Base-by-base conservation (phyloP, 257 asterid species). In the Lithospermum erythrorhizon region DNA sequence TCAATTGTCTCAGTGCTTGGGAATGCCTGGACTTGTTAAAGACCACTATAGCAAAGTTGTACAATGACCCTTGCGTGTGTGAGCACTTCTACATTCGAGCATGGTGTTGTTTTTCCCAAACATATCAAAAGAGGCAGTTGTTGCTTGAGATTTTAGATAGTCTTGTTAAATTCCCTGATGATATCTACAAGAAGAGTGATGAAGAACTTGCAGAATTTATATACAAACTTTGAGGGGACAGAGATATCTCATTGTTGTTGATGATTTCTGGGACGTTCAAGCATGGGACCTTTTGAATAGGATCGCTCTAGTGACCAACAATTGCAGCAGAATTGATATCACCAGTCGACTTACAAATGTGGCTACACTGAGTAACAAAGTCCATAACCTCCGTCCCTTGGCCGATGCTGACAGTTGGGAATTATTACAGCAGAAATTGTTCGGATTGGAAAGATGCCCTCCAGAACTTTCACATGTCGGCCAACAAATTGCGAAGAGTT, bases 11-110 rank as follows among this genome's bases (percentile, higher is more conserved):
- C 69, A 15, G 32, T 65, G 0, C 6, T 56, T 3, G 22, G 22
- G 69, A 17, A 55, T 55, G 69, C 8, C 62, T 7, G 63, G 69
- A 22, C 60, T 21, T 15, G 69, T 57, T 7, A 65, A n/a, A 65
- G 62, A 56, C 62, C 25, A 56, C 63, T 56, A 16, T 65, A 1
- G 69, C 68, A 13, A 53, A 6, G 9, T 32, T 65, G 14, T 65
- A 4, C 24, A 0, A 3, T 56, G 62, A 55, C 57, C 30, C 24
- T 0, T 2, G 0, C 0, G 27, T 65, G 14, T n/a, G 1, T 6
- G 47, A 16, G 23, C 62, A 56, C 53, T 65, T 65, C 37, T 9
- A 65, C 0, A 13, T 56, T 65, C 69, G 63, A 56, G 69, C 47
- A 62, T 56, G 58, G 56, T 27, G 59, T 0, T 20, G 47, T 52